phyloP scores from a whole-genome alignment of 345 rosid species.

The Citrus cavaleriei region DNA sequence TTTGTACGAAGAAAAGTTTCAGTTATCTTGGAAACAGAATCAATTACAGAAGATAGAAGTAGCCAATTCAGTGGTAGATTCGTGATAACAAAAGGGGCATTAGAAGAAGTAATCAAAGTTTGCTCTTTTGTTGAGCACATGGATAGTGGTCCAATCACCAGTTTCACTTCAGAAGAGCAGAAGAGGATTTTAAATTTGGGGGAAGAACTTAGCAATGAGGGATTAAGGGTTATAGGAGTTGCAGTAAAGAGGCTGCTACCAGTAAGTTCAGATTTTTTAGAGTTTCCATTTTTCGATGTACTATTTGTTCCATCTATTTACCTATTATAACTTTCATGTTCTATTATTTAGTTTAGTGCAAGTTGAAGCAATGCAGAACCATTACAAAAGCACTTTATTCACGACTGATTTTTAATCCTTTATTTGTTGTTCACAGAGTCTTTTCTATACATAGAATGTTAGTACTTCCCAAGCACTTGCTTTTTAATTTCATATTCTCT shows the following conservation, averaged over 20 bases:
- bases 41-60: constrained; percentile 20
- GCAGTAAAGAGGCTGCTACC: constrained; percentile 46
- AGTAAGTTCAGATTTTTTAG: constrained; percentile 23
- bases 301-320: neutral
- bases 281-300: neutral
- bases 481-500: neutral
- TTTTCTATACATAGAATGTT: neutral
- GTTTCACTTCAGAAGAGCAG: constrained; percentile 38
- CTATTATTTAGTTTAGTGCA: neutral
- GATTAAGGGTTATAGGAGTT: constrained; percentile 49
- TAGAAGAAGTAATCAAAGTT: constrained; percentile 63
- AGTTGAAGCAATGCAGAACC: too few relatives aligned
- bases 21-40: constrained; percentile 44
- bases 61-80: constrained; percentile 20
- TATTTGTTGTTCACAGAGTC: neutral
- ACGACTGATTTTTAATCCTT: neutral
- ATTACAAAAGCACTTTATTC: neutral
- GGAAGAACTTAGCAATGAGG: constrained; percentile 59
- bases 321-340: neutral
- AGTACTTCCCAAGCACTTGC: neutral
- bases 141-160: constrained; percentile 22
- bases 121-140: constrained; percentile 47
- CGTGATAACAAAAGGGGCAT: constrained; percentile 64
- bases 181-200: constrained; percentile 40
- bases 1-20: constrained; percentile 57